These are phyloP conservation scores for Phlegmacium glaucopus DNA, from an alignment of 768 basidiomycete species.

Conservation along the genomic window DNA sequence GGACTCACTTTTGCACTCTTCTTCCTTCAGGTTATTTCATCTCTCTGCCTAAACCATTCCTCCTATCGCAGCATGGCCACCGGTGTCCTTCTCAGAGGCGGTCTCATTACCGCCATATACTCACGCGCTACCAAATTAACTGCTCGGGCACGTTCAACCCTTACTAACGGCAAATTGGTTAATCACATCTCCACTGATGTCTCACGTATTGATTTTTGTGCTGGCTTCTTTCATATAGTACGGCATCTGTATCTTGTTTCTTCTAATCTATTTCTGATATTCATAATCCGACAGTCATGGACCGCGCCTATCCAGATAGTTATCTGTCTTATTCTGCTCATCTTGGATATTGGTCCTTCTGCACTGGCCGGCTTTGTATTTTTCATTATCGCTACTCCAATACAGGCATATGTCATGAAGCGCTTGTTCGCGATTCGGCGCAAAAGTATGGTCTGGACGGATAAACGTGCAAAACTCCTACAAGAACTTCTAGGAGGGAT, in stretches of 20 bases:
- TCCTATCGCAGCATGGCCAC: slow-evolving; percentile 73
- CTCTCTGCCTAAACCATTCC: slow-evolving; percentile 75
- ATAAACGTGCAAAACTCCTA: slow-evolving; percentile 83
- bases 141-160: slow-evolving; percentile 73
- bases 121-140: slow-evolving; percentile 72
- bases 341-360: slow-evolving; percentile 69
- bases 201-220: slow-evolving; percentile 86
- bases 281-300: slow-evolving; percentile 46
- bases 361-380: slow-evolving; percentile 52
- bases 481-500: slow-evolving; percentile 90
- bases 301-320: slow-evolving; percentile 72
- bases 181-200: slow-evolving; percentile 94
- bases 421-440: slow-evolving; percentile 62
- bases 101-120: slow-evolving; percentile 87
- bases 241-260: slow-evolving; percentile 5
- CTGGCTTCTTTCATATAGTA: slow-evolving; percentile 74
- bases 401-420: slow-evolving; percentile 74
- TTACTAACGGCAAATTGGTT: slow-evolving; percentile 87
- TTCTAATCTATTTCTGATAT: background rate
- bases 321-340: slow-evolving; percentile 72
- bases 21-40: slow-evolving; percentile 61
- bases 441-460: slow-evolving; percentile 85
- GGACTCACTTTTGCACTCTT: slow-evolving; percentile 73
- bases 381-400: slow-evolving; percentile 68
- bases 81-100: slow-evolving; percentile 80